Conservation (phyloP, 1,284 basidiomycete species). For the Laetiporus sulphureus region DNA sequence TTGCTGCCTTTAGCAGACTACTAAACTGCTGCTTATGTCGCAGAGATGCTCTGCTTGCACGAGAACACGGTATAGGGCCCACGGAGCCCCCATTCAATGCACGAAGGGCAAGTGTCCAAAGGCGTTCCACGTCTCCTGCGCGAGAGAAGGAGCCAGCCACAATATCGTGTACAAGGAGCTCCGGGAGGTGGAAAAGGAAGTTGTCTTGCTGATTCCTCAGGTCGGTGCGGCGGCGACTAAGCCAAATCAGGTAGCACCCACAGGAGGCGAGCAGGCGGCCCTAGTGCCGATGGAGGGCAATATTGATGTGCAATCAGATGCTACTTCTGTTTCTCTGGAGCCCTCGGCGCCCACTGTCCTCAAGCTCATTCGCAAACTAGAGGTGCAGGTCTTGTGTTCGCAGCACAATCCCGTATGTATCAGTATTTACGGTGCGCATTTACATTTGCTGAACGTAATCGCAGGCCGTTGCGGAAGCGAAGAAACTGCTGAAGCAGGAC, state of each 20-base stretch:
- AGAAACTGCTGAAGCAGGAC: slow-evolving; percentile 63
- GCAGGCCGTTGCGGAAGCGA: slow-evolving; percentile 64
- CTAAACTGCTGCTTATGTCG: background rate
- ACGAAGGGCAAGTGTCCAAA: slow-evolving; percentile 90
- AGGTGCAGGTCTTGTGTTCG: slow-evolving; percentile 69
- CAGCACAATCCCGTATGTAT: slow-evolving; percentile 77
- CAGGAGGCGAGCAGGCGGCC: background rate
- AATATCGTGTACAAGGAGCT: slow-evolving; percentile 58
- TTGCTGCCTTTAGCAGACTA: background rate
- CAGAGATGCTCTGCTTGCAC: slow-evolving; percentile 87
- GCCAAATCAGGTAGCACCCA: background rate
- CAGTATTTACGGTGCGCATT: background rate
- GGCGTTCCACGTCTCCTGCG: slow-evolving; percentile 93
- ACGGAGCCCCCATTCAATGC: slow-evolving; percentile 92
- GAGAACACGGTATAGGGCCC: slow-evolving; percentile 56
- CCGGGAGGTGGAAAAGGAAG: slow-evolving; percentile 71
- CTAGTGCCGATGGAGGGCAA: background rate
- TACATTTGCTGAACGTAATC: slow-evolving; percentile 1
- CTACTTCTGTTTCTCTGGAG: background rate
- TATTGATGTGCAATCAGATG: background rate
- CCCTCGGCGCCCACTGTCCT: slow-evolving; percentile 36
- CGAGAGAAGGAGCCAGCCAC: slow-evolving; percentile 45
- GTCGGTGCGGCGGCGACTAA: background rate
- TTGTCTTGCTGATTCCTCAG: slow-evolving; percentile 46
- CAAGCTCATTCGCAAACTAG: slow-evolving; percentile 62